Evolutionary conservation across 2,329 filamentous ascomycete species (phyloP).

Genomic region (Mycogone perniciosa): DNA sequence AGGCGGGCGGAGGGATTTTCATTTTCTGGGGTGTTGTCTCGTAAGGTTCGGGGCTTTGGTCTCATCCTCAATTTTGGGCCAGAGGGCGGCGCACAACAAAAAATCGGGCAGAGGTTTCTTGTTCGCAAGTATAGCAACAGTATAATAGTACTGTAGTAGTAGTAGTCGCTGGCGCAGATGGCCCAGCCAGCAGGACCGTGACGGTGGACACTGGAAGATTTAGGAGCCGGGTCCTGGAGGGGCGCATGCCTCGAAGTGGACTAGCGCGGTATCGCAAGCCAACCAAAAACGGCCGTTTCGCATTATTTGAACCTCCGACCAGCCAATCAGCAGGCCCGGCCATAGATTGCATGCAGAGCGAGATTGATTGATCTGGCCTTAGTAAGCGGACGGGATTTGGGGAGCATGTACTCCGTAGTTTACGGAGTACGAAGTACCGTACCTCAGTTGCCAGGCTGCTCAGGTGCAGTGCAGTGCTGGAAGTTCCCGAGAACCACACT

Average conservation of each 20-base stretch:
- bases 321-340: constrained; percentile 7
- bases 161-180: constrained; percentile 9
- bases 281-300: constrained; percentile 4
- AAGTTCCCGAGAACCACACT: too few species aligned
- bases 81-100: constrained; percentile 34
- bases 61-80: constrained; percentile 36
- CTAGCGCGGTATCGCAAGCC: background rate
- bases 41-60: constrained; percentile 33
- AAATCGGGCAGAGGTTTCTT: constrained; percentile 17
- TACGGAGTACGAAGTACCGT: too few species aligned
- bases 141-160: too few species aligned
- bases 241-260: background rate
- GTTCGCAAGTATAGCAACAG: constrained; percentile 2
- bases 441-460: too few species aligned
- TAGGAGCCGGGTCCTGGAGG: constrained; percentile 12
- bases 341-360: background rate
- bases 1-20: constrained; percentile 24
- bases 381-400: background rate
- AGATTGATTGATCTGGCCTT: background rate
- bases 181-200: constrained; percentile 17
- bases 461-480: too few species aligned
- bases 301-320: constrained; percentile 6
- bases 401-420: too few species aligned
- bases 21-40: constrained; percentile 30
- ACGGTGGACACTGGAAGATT: constrained; percentile 14